phyloP scores from a whole-genome alignment of 225 moss, liverwort and hornwort species.

The Pseudisothecium myosuroides region DNA sequence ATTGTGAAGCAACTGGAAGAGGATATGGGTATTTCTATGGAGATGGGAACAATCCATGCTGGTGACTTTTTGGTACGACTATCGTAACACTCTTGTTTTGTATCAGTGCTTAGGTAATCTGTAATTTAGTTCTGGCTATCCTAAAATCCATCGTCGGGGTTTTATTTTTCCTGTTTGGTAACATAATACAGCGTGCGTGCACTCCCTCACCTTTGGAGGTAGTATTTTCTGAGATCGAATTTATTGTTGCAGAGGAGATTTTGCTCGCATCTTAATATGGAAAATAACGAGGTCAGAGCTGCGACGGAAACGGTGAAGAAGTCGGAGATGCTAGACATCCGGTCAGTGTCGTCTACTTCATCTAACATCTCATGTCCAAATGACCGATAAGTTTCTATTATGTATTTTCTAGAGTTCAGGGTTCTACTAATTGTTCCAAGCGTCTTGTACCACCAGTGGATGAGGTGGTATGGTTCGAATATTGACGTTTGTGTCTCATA shows the following conservation, averaged over 20 bases:
- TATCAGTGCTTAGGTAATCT: background rate
- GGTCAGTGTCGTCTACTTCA: constrained; percentile 10
- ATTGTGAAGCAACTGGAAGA: constrained; percentile 90
- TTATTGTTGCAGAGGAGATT: constrained; percentile 62
- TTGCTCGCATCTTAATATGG: constrained; percentile 82
- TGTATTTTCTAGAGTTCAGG: background rate
- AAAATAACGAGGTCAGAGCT: constrained; percentile 68
- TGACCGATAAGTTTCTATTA: background rate
- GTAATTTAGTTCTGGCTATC: background rate
- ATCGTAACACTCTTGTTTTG: background rate
- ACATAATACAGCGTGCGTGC: background rate
- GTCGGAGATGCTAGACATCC: constrained; percentile 83
- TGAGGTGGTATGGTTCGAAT: background rate
- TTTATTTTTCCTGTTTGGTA: background rate
- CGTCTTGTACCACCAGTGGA: background rate
- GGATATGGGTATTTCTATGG: constrained; percentile 94
- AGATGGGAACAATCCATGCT: constrained; percentile 89
- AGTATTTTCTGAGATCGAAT: background rate
- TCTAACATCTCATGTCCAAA: background rate
- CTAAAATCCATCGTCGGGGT: background rate
- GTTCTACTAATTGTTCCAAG: background rate
- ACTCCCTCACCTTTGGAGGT: background rate
- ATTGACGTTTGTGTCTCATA: background rate
- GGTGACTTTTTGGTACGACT: constrained; percentile 78
- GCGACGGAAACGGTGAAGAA: constrained; percentile 79